Base-by-base conservation (phyloP, 169 alveolate genomes). In the Plasmodium ovale region DNA sequence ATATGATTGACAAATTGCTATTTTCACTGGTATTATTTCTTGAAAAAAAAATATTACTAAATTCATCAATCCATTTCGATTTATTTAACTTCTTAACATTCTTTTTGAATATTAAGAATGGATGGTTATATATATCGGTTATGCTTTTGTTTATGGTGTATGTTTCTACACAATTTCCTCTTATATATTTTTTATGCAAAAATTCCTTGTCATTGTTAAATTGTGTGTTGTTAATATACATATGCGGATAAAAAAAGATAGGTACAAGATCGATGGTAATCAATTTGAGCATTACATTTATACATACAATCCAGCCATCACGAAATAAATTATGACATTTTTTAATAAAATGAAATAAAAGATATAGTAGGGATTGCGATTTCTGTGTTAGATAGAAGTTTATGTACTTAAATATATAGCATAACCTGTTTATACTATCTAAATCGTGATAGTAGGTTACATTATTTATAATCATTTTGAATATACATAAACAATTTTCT, bases 51-150 rank as follows among this genome's bases (percentile, higher is more conserved):
- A 85, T 85, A 51, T 56, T 85, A 14, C 91, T 85, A 25, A 85
- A 85, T 42, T 85, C 91, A 7, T 85, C 91, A 23, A 85, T 85
- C 91, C 91, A 85, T 39, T 85, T 85, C 2, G 91, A 58, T 72
- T 69, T 85, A 39, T 56, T 70, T 25, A 69, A 53, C 69, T 85
- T 85, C 65, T 85, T 85, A 14, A 85, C 72, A 39, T 85, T 85
- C 23, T 85, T 85, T 42, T 85, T 85, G 42, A 85, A 85, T 2
- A 85, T 23, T 72, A 85, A 27, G 69, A 53, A 12, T 35, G 91
- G 91, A 16, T 85, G 91, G 4, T 85, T 72, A 67, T 69, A 70
- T 16, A 70, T 69, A 1, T 85, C 91, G 35, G 91, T 68, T 58
- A 85, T 70, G 21, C 60, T 67, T 85, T 85, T 85, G 42, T 85